Evolutionary conservation across 768 basidiomycete species (phyloP).

Genomic region (Suillus occidentalis): DNA sequence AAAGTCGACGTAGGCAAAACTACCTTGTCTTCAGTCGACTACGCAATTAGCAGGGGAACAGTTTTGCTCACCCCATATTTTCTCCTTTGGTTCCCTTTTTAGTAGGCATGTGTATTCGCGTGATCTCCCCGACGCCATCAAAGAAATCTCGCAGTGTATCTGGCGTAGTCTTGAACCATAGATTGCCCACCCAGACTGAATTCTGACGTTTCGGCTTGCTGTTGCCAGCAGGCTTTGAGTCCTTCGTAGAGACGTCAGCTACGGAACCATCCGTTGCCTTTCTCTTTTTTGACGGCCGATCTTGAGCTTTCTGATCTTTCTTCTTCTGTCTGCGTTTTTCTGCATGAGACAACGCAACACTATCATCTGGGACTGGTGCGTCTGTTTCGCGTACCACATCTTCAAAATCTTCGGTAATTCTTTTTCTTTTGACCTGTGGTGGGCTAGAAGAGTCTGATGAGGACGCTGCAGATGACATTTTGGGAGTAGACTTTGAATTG

Average conservation of each 20-base stretch:
- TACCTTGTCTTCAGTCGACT: conserved; percentile 29
- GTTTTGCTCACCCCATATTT: conserved; percentile 72
- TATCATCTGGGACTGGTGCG: conserved; percentile 26
- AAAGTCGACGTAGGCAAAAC: conserved; percentile 98
- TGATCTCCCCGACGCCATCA: conserved; percentile 69
- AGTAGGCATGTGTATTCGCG: conserved; percentile 83
- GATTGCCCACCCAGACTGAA: conserved; percentile 95
- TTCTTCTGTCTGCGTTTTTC: conserved; percentile 67
- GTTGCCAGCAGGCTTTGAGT: conserved; percentile 15
- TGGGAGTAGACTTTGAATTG: background rate
- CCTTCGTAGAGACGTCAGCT: background rate
- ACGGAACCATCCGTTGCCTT: conserved; percentile 37
- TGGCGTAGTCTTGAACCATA: conserved; percentile 85
- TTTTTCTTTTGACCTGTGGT: conserved; percentile 27
- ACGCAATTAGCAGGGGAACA: background rate
- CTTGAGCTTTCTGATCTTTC: conserved; percentile 28
- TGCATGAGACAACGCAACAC: conserved; percentile 70
- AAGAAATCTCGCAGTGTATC: conserved; percentile 74
- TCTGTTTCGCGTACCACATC: conserved; percentile 18
- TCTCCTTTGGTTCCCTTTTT: conserved; percentile 62
- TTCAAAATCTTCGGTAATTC: conserved; percentile 16
- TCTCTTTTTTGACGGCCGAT: conserved; percentile 42
- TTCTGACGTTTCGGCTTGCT: conserved; percentile 61
- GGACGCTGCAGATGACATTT: conserved; percentile 18
- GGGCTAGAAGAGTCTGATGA: conserved; percentile 37